Evolutionary conservation across 306 rosid species (phyloP).

Genomic region (Castanea mollissima): DNA sequence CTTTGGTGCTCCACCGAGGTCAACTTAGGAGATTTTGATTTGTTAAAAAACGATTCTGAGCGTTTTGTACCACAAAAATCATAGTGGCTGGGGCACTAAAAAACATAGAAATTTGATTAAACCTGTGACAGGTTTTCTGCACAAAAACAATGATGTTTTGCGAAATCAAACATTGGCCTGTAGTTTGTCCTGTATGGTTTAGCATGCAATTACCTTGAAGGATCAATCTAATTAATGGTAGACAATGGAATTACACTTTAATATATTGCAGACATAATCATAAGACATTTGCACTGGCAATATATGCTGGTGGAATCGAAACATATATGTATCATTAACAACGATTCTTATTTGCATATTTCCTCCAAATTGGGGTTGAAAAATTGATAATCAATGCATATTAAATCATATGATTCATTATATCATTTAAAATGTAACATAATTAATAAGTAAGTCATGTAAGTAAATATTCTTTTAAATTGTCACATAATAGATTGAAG

Average conservation of each 20-base stretch:
- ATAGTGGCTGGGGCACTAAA: conserved; percentile 16
- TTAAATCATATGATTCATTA: too few relatives aligned
- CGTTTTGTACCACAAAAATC: conserved; percentile 24
- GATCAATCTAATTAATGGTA: too few relatives aligned
- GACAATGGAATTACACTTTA: too few relatives aligned
- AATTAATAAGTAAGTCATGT: too few relatives aligned
- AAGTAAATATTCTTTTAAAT: too few relatives aligned
- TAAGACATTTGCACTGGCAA: not conserved
- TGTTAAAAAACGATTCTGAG: not conserved
- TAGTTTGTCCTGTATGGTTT: not conserved
- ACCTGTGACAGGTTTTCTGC: not conserved
- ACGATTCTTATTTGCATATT: too few relatives aligned
- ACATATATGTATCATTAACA: not conserved
- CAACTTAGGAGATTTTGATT: conserved; percentile 10
- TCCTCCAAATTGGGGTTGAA: too few relatives aligned
- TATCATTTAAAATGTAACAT: too few relatives aligned
- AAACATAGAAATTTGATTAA: conserved; percentile 20
- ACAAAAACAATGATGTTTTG: not conserved
- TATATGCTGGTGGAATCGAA: too few relatives aligned
- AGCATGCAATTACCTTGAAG: not conserved
- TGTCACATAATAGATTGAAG: too few relatives aligned
- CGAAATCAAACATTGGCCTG: not conserved
- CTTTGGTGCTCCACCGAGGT: conserved; percentile 11
- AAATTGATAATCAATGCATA: too few relatives aligned
- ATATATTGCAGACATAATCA: too few relatives aligned